Evolutionary conservation across 2,329 filamentous ascomycete species (phyloP).

Genomic region (Dactylellina leptospora): DNA sequence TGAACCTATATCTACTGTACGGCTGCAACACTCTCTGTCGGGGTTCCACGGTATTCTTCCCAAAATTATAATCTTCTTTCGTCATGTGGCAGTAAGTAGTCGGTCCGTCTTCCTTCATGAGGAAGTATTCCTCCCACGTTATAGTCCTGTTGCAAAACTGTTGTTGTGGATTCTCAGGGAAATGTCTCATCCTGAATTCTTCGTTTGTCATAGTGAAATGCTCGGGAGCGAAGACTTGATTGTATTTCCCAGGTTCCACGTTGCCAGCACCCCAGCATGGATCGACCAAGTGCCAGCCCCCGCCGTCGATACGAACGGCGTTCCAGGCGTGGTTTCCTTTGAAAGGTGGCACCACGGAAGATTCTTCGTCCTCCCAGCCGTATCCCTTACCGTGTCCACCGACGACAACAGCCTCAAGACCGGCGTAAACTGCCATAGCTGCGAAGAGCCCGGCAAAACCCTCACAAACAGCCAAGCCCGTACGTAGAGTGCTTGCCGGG

Average conservation of each 20-base stretch:
- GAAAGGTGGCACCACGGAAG: slow-evolving; percentile 75
- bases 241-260: slow-evolving; percentile 70
- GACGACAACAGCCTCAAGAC: slow-evolving; percentile 71
- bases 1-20: slow-evolving; percentile 29
- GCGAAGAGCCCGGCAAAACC: slow-evolving; percentile 87
- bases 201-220: slow-evolving; percentile 74
- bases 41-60: slow-evolving; percentile 27
- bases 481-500: slow-evolving; percentile 76
- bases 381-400: slow-evolving; percentile 75
- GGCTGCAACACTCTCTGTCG: slow-evolving; percentile 8
- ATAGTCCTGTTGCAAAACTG: slow-evolving; percentile 33
- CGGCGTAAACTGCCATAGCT: slow-evolving; percentile 78
- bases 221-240: slow-evolving; percentile 72
- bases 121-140: slow-evolving; percentile 32
- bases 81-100: slow-evolving; percentile 6
- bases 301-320: slow-evolving; percentile 83
- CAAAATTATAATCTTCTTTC: slow-evolving; percentile 20
- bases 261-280: slow-evolving; percentile 90
- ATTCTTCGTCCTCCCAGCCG: slow-evolving; percentile 66
- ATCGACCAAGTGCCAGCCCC: slow-evolving; percentile 90
- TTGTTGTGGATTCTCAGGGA: slow-evolving; percentile 68
- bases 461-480: slow-evolving; percentile 86
- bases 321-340: slow-evolving; percentile 86
- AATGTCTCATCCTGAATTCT: slow-evolving; percentile 82
- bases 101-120: slow-evolving; percentile 22